phyloP scores from a whole-genome alignment of 768 basidiomycete species.

The Asterophora parasitica region DNA sequence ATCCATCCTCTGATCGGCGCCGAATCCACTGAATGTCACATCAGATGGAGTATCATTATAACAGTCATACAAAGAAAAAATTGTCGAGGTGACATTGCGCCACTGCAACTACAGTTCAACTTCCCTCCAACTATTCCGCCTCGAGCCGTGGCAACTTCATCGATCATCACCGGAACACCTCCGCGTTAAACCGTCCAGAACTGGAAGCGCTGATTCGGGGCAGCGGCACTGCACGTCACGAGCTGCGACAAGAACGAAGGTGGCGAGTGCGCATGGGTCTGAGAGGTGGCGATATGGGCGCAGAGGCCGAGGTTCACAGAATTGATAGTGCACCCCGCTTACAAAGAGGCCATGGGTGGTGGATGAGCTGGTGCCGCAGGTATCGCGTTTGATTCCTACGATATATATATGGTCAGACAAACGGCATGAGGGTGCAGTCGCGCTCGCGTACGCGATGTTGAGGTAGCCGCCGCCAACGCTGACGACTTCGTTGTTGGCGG shows the following conservation, averaged over 20 bases:
- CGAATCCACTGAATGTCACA: no score
- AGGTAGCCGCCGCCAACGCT: conserved; percentile 5
- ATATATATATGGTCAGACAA: no score
- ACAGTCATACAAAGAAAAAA: no score
- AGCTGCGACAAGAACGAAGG: conserved; percentile 11
- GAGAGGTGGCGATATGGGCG: conserved; percentile 6
- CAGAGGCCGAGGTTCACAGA: conserved; percentile 6
- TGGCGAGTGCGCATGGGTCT: conserved; percentile 1
- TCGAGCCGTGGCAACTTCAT: no score
- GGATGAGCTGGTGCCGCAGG: conserved; percentile 8
- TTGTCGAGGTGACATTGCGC: no score
- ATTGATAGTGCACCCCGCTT: conserved; percentile 7
- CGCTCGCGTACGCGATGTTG: conserved; percentile 1
- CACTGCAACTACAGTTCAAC: no score
- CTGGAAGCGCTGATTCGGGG: conserved; percentile 9
- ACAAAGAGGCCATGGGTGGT: conserved; percentile 9
- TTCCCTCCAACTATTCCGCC: no score
- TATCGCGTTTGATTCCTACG: conserved; percentile 8
- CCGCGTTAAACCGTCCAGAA: conserved; percentile 7
- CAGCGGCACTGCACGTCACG: background rate
- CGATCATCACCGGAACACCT: no score
- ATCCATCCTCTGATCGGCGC: no score
- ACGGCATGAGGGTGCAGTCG: background rate
- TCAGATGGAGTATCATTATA: no score
- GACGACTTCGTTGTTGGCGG: conserved; percentile 8